These are phyloP conservation scores for Calonectria fujianensis DNA, from an alignment of 2,329 filamentous ascomycete species.

Conservation along the genomic window DNA sequence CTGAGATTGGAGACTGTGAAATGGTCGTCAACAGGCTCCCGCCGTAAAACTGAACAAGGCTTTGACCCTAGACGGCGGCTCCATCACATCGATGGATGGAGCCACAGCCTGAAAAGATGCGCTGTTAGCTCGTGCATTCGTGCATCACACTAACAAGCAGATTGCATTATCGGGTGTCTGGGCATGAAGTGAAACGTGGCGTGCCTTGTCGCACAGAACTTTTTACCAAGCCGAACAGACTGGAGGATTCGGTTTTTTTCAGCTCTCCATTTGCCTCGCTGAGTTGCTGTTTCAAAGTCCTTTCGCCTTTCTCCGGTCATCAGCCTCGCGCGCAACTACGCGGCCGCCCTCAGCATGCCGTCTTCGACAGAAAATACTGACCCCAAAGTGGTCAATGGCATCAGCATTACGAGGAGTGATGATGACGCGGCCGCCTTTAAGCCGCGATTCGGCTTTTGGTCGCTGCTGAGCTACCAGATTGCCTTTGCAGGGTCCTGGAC, in stretches of 20 bases:
- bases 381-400: neutral
- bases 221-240: neutral
- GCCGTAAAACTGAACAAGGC: too few species aligned
- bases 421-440: neutral
- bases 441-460: constrained; percentile 19
- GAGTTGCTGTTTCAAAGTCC: neutral
- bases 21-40: neutral
- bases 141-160: neutral
- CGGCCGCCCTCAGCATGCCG: neutral
- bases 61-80: neutral
- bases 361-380: neutral
- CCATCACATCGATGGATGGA: neutral
- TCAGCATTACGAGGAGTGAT: neutral
- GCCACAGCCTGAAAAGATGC: neutral
- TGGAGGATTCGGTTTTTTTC: neutral
- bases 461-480: constrained; percentile 8
- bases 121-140: neutral
- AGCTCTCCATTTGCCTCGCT: neutral
- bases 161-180: constrained; percentile 10
- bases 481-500: constrained; percentile 14
- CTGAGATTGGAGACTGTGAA: too few species aligned
- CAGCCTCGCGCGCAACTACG: neutral
- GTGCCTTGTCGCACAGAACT: neutral
- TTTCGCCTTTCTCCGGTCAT: neutral
- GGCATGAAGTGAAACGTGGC: neutral